Base-by-base conservation (phyloP, 2,329 filamentous ascomycete species). In the Bimuria novae-zelandiae region DNA sequence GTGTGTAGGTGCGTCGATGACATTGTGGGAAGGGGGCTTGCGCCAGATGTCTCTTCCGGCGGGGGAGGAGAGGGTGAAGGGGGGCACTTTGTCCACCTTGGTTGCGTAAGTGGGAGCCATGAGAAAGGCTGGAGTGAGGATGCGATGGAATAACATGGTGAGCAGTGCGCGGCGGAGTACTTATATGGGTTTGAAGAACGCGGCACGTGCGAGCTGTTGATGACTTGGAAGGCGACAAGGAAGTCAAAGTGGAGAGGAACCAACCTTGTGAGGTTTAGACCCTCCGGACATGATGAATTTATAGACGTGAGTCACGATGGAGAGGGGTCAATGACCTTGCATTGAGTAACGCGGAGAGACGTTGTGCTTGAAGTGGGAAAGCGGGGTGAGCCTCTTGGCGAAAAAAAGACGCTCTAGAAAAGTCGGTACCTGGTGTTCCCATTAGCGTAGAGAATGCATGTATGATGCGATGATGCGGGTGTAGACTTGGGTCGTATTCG, bases 1-100 rank as follows among this genome's bases (percentile, higher is more conserved):
- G 57, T 68, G 54, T 7, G 65, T 69, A n/a, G 69, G 63, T 1
- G 77, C 87, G 63, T 82, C 88, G 77, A 89, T 90, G 59, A 82
- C 77, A 53, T 86, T 79, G 12, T 81, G 83, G n/a, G 79, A 75
- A 0, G 88, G 87, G 0, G 87, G 85, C 70, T 90, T 90, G 70
- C 87, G 85, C 89, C 89, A 93, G 68, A 92, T 84, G 72, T 92
- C 89, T 30, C 88, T 90, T 27, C 79, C 80, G 0, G 87, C 80
- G 0, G 74, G 82, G 5, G 71, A 60, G 36, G 64, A 63, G 47
- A 73, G 69, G 47, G 48, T 69, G 67, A 73, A 73, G 11, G 70
- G 61, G 1, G 59, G 30, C 17, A 65, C 46, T 5, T 55, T 63
- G 8, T 59, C 67, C 7, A 59, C 67, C 30, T 63, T 64, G 21